Conservation (phyloP, 1,139 yeast species). For the Suhomyces kunorum region DNA sequence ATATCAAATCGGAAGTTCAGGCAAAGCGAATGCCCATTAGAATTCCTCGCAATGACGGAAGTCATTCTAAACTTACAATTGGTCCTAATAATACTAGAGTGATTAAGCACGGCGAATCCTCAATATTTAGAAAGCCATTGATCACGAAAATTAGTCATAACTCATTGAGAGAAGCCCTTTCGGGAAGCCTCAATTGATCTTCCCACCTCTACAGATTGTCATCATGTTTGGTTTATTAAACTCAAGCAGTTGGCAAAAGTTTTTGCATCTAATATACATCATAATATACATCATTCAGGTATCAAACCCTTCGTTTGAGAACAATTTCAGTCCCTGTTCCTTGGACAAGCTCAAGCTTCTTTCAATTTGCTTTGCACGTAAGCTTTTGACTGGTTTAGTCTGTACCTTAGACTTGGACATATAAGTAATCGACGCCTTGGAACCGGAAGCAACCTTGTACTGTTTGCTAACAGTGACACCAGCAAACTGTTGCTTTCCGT, state of each 20-base stretch:
- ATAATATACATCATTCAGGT: slow-evolving; percentile 8
- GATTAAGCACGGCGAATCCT: slow-evolving; percentile 45
- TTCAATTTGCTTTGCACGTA: slow-evolving; percentile 33
- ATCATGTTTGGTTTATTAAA: slow-evolving; percentile 3
- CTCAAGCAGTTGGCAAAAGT: slow-evolving; percentile 4
- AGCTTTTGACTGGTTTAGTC: slow-evolving; percentile 25
- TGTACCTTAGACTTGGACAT: slow-evolving; percentile 39
- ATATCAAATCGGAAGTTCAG: slow-evolving; percentile 19
- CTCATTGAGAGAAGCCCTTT: slow-evolving; percentile 39
- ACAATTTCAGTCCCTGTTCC: slow-evolving; percentile 18
- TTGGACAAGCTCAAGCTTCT: slow-evolving; percentile 26
- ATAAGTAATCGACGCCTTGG: slow-evolving; percentile 60
- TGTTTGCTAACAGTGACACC: slow-evolving; percentile 60
- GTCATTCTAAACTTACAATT: slow-evolving; percentile 48
- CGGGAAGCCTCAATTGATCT: slow-evolving; percentile 10
- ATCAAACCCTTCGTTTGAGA: slow-evolving; percentile 27
- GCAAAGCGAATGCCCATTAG: slow-evolving; percentile 30
- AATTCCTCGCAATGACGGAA: slow-evolving; percentile 30
- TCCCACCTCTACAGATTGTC: neutral
- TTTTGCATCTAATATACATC: slow-evolving; percentile 12
- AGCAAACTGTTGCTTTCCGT: slow-evolving; percentile 42
- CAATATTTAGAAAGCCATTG: slow-evolving; percentile 41
- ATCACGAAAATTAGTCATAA: slow-evolving; percentile 36
- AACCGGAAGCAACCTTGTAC: slow-evolving; percentile 57
- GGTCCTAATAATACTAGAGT: slow-evolving; percentile 49